A percentile compares a stretch with the other conserved stretches of the same genome.
phyloP scores from a whole-genome alignment of 2,329 filamentous ascomycete genomes.

The Fusarium acutatum region DNA sequence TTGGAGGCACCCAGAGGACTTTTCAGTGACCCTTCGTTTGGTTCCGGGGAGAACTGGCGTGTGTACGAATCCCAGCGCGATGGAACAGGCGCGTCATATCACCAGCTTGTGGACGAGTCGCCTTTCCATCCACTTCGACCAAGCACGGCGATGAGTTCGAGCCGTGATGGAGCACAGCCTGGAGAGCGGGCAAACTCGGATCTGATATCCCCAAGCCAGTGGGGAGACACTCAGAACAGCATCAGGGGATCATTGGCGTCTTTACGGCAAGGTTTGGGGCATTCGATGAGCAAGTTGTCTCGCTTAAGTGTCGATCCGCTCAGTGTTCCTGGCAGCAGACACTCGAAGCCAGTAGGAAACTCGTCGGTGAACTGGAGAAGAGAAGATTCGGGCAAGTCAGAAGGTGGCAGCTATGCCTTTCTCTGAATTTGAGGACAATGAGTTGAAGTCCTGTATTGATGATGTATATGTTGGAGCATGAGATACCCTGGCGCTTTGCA shows the following conservation, averaged over 20 bases:
- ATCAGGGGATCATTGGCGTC: conserved; percentile 31
- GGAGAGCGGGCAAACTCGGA: conserved; percentile 34
- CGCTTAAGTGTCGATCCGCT: conserved; percentile 23
- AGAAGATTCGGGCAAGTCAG: conserved; percentile 33
- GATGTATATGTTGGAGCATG: neutral
- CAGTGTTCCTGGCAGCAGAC: conserved; percentile 15
- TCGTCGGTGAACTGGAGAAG: conserved; percentile 25
- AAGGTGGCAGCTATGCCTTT: conserved; percentile 39
- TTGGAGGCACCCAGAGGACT: conserved; percentile 36
- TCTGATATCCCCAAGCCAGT: conserved; percentile 39
- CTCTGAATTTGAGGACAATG: conserved; percentile 12
- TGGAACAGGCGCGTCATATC: conserved; percentile 44
- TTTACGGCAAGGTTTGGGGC: conserved; percentile 11
- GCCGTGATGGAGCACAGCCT: conserved; percentile 28
- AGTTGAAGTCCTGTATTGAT: neutral
- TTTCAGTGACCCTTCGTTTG: conserved; percentile 46
- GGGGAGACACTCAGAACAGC: conserved; percentile 37
- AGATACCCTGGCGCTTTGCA: conserved; percentile 20
- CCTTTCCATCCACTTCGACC: conserved; percentile 52
- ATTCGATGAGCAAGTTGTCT: conserved; percentile 19
- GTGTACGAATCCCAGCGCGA: conserved; percentile 40
- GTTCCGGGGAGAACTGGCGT: conserved; percentile 50
- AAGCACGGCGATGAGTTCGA: conserved; percentile 31
- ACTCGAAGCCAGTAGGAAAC: conserved; percentile 10
- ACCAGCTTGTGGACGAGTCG: conserved; percentile 46